Evolutionary conservation across 73 alveolate species (phyloP), one percentile per base, ranked within the genome.

Genomic region (Diophrys appendiculata): DNA sequence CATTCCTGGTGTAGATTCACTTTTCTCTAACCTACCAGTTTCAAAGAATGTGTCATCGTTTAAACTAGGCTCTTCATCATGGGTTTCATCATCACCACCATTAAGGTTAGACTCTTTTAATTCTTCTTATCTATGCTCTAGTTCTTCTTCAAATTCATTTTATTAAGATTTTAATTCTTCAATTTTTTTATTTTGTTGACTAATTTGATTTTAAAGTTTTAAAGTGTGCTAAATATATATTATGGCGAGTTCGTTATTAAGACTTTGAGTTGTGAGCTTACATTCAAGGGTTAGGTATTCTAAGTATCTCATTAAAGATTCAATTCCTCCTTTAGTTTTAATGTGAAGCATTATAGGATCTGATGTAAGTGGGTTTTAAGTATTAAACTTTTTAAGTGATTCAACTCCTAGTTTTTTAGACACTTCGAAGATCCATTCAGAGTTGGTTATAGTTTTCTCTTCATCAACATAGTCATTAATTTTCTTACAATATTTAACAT

Each of bases 281-380:
- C 90, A 82, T 25, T 82, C 90, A 24, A 73, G 26, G 0, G 90
- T 74, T 23, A 82, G 68, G 72, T 82, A 82, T 52, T 82, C 90
- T 28, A 82, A 32, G 75, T 82, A 82, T 65, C 65, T 64, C 18
- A 73, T 65, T 23, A 76, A 54, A 14, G 67, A 52, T 0, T 30
- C 33, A 0, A 74, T 22, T 31, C 90, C 90, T 0, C 90, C 90
- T 0, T 73, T 0, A n/a, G 29, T 64, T 33, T 73, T 82, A 27
- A 82, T 69, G 30, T 52, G 52, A 1, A 53, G 13, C 85, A 82
- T 23, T 26, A 82, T 54, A 60, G 35, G 52, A 18, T 73, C 82
- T 2, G 79, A 31, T 29, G 28, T 60, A 32, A 60, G 64, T 0
- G 90, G 85, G 0, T 54, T 64, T 43, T 82, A 64, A 33, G 43